Base-by-base conservation (phyloP, 345 rosid genomes). In the Brassica carinata region DNA sequence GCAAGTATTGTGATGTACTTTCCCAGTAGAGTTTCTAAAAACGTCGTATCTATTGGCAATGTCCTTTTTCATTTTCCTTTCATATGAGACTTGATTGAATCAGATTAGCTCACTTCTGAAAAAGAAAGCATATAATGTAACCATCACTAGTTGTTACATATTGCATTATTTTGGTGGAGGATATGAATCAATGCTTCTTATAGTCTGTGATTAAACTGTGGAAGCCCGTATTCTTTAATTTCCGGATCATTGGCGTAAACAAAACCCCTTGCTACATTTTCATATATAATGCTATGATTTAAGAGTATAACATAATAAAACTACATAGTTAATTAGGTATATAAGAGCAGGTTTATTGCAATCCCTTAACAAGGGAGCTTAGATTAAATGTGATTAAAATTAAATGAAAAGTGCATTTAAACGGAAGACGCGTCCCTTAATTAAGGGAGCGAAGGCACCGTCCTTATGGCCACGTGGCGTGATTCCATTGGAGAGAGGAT, bases 101-200 rank as follows among this genome's bases (percentile, higher is more conserved):
- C 17, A 53, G 13, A 74, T 69, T 48, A 45, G 23, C 66, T 70
- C 34, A 69, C 51, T 62, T 69, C 34, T 69, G 30, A 29, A 61
- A 33, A 58, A 73, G 58, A 65, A 55, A 55, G 26, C 72, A 78
- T 71, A 64, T 64, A 6, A 30, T 67, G 74, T 59, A 66, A 40
- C 27, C 40, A 79, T 79, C 74, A 79, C 69, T 29, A 43, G 69
- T 73, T 73, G 78, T 67, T 73, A 53, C 77, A 31, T 67, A 19
- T 33, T 61, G 26, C 65, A 73, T 45, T 58, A 48, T 68, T 61
- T 48, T 19, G 70, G 74, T 61, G 70, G 19, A 68, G 31, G n/a
- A 43, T 72, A 29, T 18, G 43, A 58, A 67, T 72, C 18, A 67
- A 61, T 43, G 77, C 33, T 72, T 72, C 34, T 48, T 13, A 63